phyloP scores from a whole-genome alignment of 352 stramenopile genomes.

The Nothophytophthora sp. region DNA sequence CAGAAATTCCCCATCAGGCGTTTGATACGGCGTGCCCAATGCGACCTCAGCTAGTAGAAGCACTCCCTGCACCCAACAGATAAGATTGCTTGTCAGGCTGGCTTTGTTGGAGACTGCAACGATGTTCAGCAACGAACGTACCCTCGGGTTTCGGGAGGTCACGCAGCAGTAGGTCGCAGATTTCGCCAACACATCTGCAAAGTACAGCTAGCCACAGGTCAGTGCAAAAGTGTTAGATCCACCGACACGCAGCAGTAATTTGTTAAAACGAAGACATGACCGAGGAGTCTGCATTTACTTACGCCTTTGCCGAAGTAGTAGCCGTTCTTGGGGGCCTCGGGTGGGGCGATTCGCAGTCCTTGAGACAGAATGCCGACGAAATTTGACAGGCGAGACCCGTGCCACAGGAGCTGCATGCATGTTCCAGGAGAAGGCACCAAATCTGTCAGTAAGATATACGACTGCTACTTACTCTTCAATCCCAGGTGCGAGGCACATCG shows the following conservation, averaged over 20 bases:
- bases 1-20: slow-evolving; percentile 17
- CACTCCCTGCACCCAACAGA: slow-evolving; percentile 13
- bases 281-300: not conserved
- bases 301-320: slow-evolving; percentile 77
- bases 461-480: no score
- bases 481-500: not conserved
- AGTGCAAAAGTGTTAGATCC: not conserved
- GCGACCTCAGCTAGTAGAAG: slow-evolving; percentile 45
- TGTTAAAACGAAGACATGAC: not conserved
- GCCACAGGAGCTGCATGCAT: slow-evolving; percentile 46
- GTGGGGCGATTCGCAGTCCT: slow-evolving; percentile 67
- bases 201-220: slow-evolving; percentile 52
- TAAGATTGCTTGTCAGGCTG: not conserved
- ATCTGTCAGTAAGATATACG: not conserved
- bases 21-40: slow-evolving; percentile 28
- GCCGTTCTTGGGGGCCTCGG: slow-evolving; percentile 63
- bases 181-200: slow-evolving; percentile 63
- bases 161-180: slow-evolving; percentile 56
- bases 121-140: not conserved
- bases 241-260: not conserved
- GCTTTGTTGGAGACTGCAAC: not conserved
- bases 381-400: slow-evolving; percentile 59
- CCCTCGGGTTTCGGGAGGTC: slow-evolving; percentile 24
- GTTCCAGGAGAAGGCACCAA: slow-evolving; percentile 1
- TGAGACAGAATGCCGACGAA: slow-evolving; percentile 70